Base-by-base conservation (phyloP, 768 basidiomycete genomes). In the Steccherinum ochraceum region DNA sequence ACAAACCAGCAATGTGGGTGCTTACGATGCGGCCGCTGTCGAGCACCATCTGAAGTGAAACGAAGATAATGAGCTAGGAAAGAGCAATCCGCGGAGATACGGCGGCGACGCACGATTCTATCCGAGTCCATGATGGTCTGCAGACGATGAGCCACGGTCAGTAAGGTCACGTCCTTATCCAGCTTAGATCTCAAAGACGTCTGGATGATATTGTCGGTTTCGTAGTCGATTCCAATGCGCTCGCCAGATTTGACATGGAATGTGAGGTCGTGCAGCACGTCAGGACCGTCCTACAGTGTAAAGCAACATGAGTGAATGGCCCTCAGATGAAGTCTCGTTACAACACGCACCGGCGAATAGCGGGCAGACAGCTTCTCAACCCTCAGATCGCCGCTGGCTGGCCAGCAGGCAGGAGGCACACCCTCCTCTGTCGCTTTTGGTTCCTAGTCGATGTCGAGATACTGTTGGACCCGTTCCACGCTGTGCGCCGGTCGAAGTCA, bases 321-420 rank as follows among this genome's bases (percentile, higher is more conserved):
- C n/a, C n/a, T n/a, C n/a, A n/a, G n/a, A n/a, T n/a, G n/a, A n/a
- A n/a, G n/a, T n/a, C n/a, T n/a, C n/a, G n/a, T n/a, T n/a, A n/a
- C n/a, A n/a, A n/a, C n/a, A n/a, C n/a, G n/a, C n/a, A n/a, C n/a
- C 2, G 46, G 27, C n/a, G 72, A 74, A 54, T 79, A 79, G 39
- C 70, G 65, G 0, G 82, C 81, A 7, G 70, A 73, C 2, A 83
- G 64, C 27, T 75, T 70, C 54, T 83, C 74, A 1, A 80, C 74
- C 3, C 63, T 57, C 12, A 83, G 64, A 5, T 70, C 64, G 1
- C 82, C 82, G 24, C 76, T 77, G 0, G 80, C 68, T 3, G 82
- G 82, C 82, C 82, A 84, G 51, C 79, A 76, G 0, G 82, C 82
- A 2, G 82, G 80, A 2, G 82, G 82, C n/a, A 70, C 60, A 1